Evolutionary conservation across 2,329 filamentous ascomycete species (phyloP).

Genomic region (Arthrinium phaeospermum): DNA sequence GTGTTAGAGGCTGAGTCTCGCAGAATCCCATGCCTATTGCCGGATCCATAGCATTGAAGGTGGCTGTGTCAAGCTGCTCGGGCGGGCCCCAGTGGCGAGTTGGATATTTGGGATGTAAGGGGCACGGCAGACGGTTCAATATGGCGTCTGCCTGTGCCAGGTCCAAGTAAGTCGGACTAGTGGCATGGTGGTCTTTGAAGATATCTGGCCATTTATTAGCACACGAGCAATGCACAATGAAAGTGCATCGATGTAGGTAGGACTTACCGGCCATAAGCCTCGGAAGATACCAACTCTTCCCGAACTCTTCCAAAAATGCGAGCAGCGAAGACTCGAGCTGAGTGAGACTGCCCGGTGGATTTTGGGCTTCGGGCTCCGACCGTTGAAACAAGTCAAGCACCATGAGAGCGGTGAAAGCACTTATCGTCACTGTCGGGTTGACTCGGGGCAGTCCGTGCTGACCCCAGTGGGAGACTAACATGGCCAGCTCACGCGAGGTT

Average conservation of each 20-base stretch:
- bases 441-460: neutral
- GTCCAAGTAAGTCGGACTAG: neutral
- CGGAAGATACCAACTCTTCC: conserved; percentile 6
- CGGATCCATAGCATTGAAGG: neutral
- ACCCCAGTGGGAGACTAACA: conserved; percentile 38
- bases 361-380: neutral
- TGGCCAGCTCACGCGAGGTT: conserved; percentile 38
- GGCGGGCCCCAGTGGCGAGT: neutral
- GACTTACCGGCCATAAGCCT: neutral
- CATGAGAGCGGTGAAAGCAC: neutral
- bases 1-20: neutral
- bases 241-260: neutral
- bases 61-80: neutral
- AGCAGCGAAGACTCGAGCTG: neutral
- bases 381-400: neutral
- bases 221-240: neutral
- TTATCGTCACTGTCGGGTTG: neutral
- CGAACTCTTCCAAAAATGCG: neutral
- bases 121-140: neutral
- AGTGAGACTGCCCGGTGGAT: neutral
- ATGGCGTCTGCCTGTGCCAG: neutral
- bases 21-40: neutral
- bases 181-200: neutral
- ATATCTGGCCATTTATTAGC: neutral
- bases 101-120: neutral